Conservation (phyloP, 257 asterid species). For the Jaltomata sinuosa region DNA sequence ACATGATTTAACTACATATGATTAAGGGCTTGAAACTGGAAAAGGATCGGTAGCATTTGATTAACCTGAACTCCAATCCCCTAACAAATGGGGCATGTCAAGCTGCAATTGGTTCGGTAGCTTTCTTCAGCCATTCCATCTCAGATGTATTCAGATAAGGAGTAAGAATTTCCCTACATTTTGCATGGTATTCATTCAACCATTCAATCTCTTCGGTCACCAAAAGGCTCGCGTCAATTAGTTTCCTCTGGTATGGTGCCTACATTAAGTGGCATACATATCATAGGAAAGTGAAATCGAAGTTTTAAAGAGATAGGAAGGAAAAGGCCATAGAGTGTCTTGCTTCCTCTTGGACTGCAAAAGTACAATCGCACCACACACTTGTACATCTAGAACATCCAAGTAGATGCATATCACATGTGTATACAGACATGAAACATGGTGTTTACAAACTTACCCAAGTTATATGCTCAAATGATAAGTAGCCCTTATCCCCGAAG, state of each 20-base stretch:
- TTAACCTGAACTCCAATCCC: background rate
- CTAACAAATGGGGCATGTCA: background rate
- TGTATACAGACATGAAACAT: background rate
- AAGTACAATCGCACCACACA: background rate
- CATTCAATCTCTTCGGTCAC: slow-evolving; percentile 76
- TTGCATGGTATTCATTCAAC: slow-evolving; percentile 66
- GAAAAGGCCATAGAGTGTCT: background rate
- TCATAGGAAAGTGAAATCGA: background rate
- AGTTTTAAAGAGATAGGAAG: background rate
- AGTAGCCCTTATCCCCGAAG: slow-evolving; percentile 70
- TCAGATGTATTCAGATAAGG: slow-evolving; percentile 55
- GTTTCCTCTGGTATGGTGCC: slow-evolving; percentile 86
- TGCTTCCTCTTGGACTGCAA: background rate
- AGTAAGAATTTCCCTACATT: slow-evolving; percentile 58
- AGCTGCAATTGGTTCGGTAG: slow-evolving; percentile 59
- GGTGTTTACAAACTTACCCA: slow-evolving; percentile 44
- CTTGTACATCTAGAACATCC: background rate
- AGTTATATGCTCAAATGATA: slow-evolving; percentile 79
- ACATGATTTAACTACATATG: background rate
- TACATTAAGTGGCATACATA: slow-evolving; percentile 2
- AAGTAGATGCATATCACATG: background rate
- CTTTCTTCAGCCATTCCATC: slow-evolving; percentile 80
- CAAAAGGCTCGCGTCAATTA: slow-evolving; percentile 59
- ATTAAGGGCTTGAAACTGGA: background rate
- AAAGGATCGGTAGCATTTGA: background rate